Conservation (phyloP, 129 eudicot genomes). For the Chrysanthemum makinoi region DNA sequence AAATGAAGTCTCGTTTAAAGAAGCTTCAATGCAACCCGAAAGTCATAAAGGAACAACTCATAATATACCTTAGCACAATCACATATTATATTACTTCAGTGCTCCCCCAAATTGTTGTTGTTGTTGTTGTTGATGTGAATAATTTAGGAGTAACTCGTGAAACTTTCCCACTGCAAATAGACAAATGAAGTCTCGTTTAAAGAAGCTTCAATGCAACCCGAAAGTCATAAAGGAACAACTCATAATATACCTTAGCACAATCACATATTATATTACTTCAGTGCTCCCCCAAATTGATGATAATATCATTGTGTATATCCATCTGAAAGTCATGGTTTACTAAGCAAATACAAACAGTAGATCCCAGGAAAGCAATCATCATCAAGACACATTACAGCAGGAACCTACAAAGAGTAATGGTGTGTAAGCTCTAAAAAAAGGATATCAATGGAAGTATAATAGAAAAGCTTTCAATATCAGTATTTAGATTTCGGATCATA, state of each 20-base stretch:
- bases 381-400: constrained; percentile 83
- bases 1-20: constrained; percentile 5
- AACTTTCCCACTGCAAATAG: constrained; percentile 69
- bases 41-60: neutral
- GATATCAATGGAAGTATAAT: no score
- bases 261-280: constrained; percentile 65
- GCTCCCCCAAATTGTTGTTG: constrained; percentile 91
- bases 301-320: constrained; percentile 63
- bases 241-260: constrained; percentile 58
- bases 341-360: constrained; percentile 48
- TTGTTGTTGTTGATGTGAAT: no score
- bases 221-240: neutral
- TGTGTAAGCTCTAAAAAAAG: neutral
- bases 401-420: constrained; percentile 46
- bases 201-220: constrained; percentile 1
- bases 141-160: constrained; percentile 60
- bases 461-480: no score
- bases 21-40: constrained; percentile 2
- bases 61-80: constrained; percentile 57
- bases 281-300: constrained; percentile 86
- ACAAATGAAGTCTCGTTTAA: constrained; percentile 15
- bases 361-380: constrained; percentile 87
- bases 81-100: constrained; percentile 68
- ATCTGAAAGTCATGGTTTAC: constrained; percentile 90
- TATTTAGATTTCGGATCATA: neutral